These are phyloP conservation scores for Heterobasidion irregulare DNA, from an alignment of 1,284 basidiomycete species.

Conservation along the genomic window DNA sequence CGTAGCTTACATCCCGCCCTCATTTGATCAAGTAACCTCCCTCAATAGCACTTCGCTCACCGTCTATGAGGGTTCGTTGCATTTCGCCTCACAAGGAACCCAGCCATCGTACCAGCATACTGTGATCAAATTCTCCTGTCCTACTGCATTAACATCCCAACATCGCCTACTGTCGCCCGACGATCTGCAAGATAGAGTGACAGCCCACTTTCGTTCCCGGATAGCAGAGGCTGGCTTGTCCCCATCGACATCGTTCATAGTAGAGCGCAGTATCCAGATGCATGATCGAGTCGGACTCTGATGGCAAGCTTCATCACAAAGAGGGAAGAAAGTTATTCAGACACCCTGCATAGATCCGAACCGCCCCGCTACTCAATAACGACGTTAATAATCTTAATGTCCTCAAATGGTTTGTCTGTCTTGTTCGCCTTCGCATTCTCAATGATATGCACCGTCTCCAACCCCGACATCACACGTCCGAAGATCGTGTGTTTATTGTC, in stretches of 20 bases:
- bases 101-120: slow-evolving; percentile 12
- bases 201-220: not conserved
- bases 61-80: not conserved
- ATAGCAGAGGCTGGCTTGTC: not conserved
- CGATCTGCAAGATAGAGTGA: not conserved
- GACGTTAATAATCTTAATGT: slow-evolving; percentile 83
- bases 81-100: not conserved
- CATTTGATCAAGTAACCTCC: slow-evolving; percentile 24
- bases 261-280: slow-evolving; percentile 13
- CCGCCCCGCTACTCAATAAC: slow-evolving; percentile 45
- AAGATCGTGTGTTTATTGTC: slow-evolving; percentile 97
- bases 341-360: not conserved
- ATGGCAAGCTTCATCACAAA: not conserved
- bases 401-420: slow-evolving; percentile 81
- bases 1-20: slow-evolving; percentile 41
- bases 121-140: slow-evolving; percentile 35
- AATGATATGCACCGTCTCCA: slow-evolving; percentile 53
- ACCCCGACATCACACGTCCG: slow-evolving; percentile 61
- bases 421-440: slow-evolving; percentile 70
- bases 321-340: too few species aligned
- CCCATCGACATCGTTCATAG: not conserved
- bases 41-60: slow-evolving; percentile 15
- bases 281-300: slow-evolving; percentile 19
- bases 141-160: slow-evolving; percentile 17
- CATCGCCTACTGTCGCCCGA: slow-evolving; percentile 13